These are phyloP conservation scores for Corymbia maculata DNA, from an alignment of 345 rosid species.

Conservation along the genomic window DNA sequence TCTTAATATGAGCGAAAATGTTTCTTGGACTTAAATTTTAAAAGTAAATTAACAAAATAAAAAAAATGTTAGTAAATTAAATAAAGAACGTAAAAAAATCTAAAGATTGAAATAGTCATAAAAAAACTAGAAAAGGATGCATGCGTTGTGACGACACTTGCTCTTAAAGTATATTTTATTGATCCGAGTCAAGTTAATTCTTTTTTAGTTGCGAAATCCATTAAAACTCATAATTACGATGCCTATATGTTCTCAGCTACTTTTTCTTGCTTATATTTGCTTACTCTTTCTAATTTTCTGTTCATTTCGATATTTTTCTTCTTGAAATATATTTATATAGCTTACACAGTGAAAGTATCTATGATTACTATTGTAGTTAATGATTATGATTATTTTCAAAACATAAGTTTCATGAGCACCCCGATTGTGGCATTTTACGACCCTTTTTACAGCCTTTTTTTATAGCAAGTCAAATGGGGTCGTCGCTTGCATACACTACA, in stretches of 20 bases:
- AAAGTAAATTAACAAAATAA: not conserved
- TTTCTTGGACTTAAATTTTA: not conserved
- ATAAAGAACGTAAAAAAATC: not conserved
- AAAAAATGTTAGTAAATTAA: not conserved
- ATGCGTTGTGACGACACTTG: not conserved
- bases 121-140: not conserved
- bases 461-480: not conserved
- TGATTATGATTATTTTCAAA: not conserved
- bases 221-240: not conserved
- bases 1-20: not conserved
- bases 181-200: not conserved
- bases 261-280: not conserved
- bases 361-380: not conserved
- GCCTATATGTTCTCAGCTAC: not conserved
- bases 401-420: not conserved
- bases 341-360: not conserved
- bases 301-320: not conserved
- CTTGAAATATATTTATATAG: not conserved
- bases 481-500: not conserved
- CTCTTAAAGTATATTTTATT: not conserved
- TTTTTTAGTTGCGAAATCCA: not conserved
- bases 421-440: rapidly evolving
- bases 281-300: not conserved
- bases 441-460: not conserved
- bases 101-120: not conserved